These are phyloP conservation scores for Spergularia marina DNA, from an alignment of 148 eudicot species.

Conservation along the genomic window DNA sequence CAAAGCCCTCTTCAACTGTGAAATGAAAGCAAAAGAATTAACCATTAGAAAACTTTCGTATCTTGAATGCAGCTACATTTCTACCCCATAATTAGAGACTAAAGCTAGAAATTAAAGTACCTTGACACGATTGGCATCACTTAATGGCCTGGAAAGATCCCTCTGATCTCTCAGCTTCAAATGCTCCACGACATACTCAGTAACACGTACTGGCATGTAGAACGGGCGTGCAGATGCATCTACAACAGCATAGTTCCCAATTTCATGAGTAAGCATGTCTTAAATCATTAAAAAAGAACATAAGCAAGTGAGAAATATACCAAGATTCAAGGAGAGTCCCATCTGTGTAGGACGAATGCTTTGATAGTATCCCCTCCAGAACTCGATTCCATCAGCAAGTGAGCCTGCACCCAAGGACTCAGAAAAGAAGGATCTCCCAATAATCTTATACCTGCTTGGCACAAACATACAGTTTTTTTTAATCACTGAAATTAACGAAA, in stretches of 20 bases:
- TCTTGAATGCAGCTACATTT: background rate
- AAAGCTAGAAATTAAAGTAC: conserved; percentile 39
- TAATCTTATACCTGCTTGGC: conserved; percentile 42
- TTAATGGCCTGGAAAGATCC: conserved; percentile 38
- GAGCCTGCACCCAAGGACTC: conserved; percentile 28
- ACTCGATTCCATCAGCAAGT: conserved; percentile 60
- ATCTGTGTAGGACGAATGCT: conserved; percentile 85
- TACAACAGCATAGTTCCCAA: conserved; percentile 25
- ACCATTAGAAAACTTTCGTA: background rate
- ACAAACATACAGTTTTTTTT: background rate
- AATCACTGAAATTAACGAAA: background rate
- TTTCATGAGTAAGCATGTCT: background rate
- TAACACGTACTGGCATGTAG: conserved; percentile 43
- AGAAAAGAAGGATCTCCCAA: conserved; percentile 73
- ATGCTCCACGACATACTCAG: conserved; percentile 40
- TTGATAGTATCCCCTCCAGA: conserved; percentile 82
- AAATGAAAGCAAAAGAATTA: background rate
- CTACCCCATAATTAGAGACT: background rate
- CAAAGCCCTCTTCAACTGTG: conserved; percentile 57
- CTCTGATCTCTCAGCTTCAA: conserved; percentile 37
- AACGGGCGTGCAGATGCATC: conserved; percentile 82
- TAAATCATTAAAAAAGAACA: background rate
- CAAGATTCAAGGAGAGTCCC: conserved; percentile 78
- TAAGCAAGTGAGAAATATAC: conserved; percentile 27
- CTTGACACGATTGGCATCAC: conserved; percentile 57